Evolutionary conservation across 495 filamentous ascomycete species (phyloP).

Genomic region (Hypoxylon fragiforme): DNA sequence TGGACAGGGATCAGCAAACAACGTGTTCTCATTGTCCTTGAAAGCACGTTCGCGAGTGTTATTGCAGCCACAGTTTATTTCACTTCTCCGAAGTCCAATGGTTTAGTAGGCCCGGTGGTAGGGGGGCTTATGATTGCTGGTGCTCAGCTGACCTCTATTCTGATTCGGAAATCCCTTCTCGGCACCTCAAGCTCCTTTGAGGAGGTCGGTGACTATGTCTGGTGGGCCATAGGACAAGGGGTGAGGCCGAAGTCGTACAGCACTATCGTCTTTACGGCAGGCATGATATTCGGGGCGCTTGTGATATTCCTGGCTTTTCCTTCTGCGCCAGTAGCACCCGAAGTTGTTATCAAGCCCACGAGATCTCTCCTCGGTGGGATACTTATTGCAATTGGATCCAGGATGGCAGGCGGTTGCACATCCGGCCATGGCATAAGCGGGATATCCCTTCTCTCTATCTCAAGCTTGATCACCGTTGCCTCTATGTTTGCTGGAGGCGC

Average conservation of each 20-base stretch:
- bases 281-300: constrained; percentile 48
- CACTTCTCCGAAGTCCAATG: constrained; percentile 33
- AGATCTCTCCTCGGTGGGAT: constrained; percentile 51
- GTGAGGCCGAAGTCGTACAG: constrained; percentile 35
- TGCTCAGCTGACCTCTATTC: constrained; percentile 51
- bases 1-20: constrained; percentile 35
- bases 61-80: constrained; percentile 36
- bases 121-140: constrained; percentile 56
- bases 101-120: constrained; percentile 41
- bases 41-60: constrained; percentile 32
- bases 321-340: constrained; percentile 24
- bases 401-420: constrained; percentile 61
- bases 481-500: constrained; percentile 53
- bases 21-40: constrained; percentile 35
- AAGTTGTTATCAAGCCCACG: constrained; percentile 33
- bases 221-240: constrained; percentile 38
- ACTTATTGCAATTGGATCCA: constrained; percentile 55
- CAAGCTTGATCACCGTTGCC: constrained; percentile 56
- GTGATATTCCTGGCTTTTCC: constrained; percentile 36
- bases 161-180: constrained; percentile 46
- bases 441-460: constrained; percentile 52
- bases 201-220: constrained; percentile 53
- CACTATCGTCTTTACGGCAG: constrained; percentile 49
- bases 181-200: constrained; percentile 59
- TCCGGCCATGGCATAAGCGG: constrained; percentile 64